Evolutionary conservation across 805 yeast genomes (phyloP).

Genomic region (Sugiyamaella qingdaonensis): DNA sequence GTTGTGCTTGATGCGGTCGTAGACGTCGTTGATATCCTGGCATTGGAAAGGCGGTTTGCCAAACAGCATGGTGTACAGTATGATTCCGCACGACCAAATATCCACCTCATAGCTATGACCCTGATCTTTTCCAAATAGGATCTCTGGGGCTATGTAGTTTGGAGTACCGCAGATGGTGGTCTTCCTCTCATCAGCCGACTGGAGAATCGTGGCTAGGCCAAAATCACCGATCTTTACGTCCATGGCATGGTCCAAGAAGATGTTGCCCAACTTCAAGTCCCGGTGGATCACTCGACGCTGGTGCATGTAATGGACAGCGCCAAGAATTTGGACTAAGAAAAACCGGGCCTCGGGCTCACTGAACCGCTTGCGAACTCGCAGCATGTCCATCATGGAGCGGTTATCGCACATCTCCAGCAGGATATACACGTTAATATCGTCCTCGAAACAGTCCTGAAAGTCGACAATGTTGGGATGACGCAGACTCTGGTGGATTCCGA

Average conservation of each 20-base stretch:
- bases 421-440: slow-evolving; percentile 88
- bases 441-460: slow-evolving; percentile 95
- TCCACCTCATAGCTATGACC: slow-evolving; percentile 97
- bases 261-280: slow-evolving; percentile 92
- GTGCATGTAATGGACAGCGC: slow-evolving; percentile 92
- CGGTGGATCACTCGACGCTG: slow-evolving; percentile 89
- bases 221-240: slow-evolving; percentile 95
- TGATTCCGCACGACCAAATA: slow-evolving; percentile 96
- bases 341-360: slow-evolving; percentile 89
- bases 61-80: slow-evolving; percentile 85
- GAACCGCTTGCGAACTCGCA: slow-evolving; percentile 76
- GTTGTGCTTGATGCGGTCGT: slow-evolving; percentile 81
- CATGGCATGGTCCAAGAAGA: slow-evolving; percentile 91
- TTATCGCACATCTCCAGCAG: slow-evolving; percentile 92
- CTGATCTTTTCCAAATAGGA: slow-evolving; percentile 71
- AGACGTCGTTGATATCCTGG: slow-evolving; percentile 86
- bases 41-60: slow-evolving; percentile 99
- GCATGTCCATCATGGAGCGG: slow-evolving; percentile 88
- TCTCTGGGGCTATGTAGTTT: slow-evolving; percentile 97
- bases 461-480: slow-evolving; percentile 86
- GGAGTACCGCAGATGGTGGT: slow-evolving; percentile 98
- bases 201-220: slow-evolving; percentile 95
- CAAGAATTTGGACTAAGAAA: slow-evolving; percentile 87
- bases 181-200: slow-evolving; percentile 65
- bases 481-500: slow-evolving; percentile 89